Conservation (phyloP, 306 rosid species). For the Crotalaria pallida region DNA sequence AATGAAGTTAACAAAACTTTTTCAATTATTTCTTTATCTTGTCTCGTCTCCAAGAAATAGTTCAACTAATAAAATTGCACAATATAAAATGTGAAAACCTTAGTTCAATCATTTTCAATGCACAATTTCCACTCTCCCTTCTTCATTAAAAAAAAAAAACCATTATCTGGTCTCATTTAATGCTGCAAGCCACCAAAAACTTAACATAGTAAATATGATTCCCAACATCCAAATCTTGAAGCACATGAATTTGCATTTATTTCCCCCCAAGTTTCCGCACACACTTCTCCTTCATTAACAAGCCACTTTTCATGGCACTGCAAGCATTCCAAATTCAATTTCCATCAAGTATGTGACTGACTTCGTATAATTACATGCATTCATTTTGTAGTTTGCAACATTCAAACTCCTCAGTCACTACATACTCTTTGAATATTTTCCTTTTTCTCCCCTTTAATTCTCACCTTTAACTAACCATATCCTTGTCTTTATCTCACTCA, state of each 20-base stretch:
- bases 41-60: too few species aligned
- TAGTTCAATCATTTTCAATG: too few species aligned
- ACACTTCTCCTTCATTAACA: slow-evolving; percentile 23
- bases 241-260: slow-evolving; percentile 51
- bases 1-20: too few species aligned
- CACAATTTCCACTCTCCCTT: too few species aligned
- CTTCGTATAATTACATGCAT: not conserved
- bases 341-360: slow-evolving; percentile 7
- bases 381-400: slow-evolving; percentile 25
- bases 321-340: slow-evolving; percentile 9
- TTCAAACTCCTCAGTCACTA: slow-evolving; percentile 11
- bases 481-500: not conserved
- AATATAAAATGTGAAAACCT: too few species aligned
- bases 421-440: too few species aligned
- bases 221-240: slow-evolving; percentile 35
- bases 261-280: slow-evolving; percentile 35
- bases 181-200: slow-evolving; percentile 15
- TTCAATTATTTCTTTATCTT: too few species aligned
- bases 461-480: not conserved
- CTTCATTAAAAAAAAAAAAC: too few species aligned
- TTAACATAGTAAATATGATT: slow-evolving; percentile 8
- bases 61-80: too few species aligned
- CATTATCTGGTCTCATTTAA: slow-evolving; percentile 45
- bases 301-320: not conserved
- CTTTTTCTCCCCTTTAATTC: not conserved